Evolutionary conservation across 345 rosid species (phyloP), one percentile per base, ranked within the genome.

Genomic region (Syzygium aqueum): DNA sequence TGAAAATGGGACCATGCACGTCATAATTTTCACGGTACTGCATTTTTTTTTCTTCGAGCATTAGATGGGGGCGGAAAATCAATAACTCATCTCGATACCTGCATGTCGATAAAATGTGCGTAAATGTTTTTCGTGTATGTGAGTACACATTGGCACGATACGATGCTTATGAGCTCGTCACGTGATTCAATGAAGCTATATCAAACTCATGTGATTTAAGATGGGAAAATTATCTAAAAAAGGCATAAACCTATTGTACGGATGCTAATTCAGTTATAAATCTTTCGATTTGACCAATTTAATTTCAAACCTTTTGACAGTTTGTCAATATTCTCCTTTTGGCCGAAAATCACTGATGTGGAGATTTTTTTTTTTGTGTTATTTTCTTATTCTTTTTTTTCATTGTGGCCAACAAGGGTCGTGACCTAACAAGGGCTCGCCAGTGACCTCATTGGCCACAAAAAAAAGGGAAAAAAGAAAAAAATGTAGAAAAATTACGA

Each of bases 341-440:
- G 19, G 4, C 2, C 1, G 3, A 0, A 30, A 65, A 65, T 8
- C 0, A 0, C 5, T 4, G 4, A 33, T 1, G 46, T 19, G 0
- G 0, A 6, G 7, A 43, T 19, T 2, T 30, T 19, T 1, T 19
- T 19, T 73, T 4, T 19, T 17, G 5, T 19, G 4, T 1, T 19
- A 73, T 33, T 33, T 2, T 19, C 0, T 67, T 67, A 3, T 7
- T 8, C 4, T 30, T 33, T 8, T 27, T 61, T 61, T 61, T 6
- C 21, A 8, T 13, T 33, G 3, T 33, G 46, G 46, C 12, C 3
- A 4, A 8, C 22, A 7, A 53, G 57, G 10, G 21, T 52, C 54
- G 6, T 53, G 23, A 10, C 57, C 43, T 40, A 40, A 40, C 43
- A 4, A 40, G 43, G 43, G 43, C 43, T 40, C 43, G 43, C 43